phyloP scores from a whole-genome alignment of 2,329 filamentous ascomycete species.

The Lizonia empirigonia region DNA sequence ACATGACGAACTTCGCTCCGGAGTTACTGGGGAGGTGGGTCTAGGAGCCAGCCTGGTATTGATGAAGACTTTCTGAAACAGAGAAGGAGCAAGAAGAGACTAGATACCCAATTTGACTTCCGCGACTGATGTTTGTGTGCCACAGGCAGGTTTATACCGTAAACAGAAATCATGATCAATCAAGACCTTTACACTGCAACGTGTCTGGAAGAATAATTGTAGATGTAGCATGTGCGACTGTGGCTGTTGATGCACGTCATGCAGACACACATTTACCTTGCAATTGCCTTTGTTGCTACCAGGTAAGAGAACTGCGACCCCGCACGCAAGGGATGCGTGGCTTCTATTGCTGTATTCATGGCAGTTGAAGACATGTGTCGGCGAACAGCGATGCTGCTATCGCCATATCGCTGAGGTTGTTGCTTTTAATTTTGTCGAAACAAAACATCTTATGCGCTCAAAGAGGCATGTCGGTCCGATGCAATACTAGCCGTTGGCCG shows the following conservation, averaged over 20 bases:
- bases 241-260: neutral
- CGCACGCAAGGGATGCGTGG: neutral
- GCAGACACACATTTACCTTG: constrained; percentile 6
- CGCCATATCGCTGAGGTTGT: too few species aligned
- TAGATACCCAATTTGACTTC: constrained; percentile 3
- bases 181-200: too few species aligned
- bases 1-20: constrained; percentile 31
- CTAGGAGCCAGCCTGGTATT: neutral
- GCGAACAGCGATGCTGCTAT: neutral
- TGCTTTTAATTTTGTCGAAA: neutral
- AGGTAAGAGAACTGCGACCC: neutral
- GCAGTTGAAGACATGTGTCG: constrained; percentile 7
- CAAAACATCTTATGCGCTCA: neutral
- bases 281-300: neutral
- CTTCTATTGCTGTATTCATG: neutral
- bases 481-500: neutral
- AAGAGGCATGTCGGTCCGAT: neutral
- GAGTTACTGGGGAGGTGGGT: constrained; percentile 19
- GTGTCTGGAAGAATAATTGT: neutral
- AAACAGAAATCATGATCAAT: too few species aligned
- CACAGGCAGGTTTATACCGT: too few species aligned
- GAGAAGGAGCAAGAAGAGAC: neutral
- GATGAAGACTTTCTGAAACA: neutral
- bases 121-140: neutral
- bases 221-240: neutral